Evolutionary conservation across 108 stramenopile species (phyloP).

Genomic region (Cyclostephanos tholiformis): DNA sequence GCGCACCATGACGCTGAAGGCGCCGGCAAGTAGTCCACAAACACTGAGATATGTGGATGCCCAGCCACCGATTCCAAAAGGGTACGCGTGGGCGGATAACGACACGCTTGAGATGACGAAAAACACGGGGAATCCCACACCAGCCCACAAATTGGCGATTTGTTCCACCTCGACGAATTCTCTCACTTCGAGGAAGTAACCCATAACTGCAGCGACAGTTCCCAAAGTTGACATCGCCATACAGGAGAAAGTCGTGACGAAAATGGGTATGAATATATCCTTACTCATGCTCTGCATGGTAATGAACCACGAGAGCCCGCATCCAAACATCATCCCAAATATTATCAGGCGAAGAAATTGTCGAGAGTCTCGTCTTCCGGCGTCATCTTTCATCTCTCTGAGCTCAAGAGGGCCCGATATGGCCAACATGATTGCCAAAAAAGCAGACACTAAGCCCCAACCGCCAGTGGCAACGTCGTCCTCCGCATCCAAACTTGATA

Average conservation of each 20-base stretch:
- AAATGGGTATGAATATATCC: slow-evolving; percentile 59
- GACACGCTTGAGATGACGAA: slow-evolving; percentile 50
- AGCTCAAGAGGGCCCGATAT: slow-evolving; percentile 82
- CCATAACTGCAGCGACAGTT: slow-evolving; percentile 72
- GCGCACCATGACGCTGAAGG: slow-evolving; percentile 56
- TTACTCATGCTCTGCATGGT: slow-evolving; percentile 76
- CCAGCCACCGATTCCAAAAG: slow-evolving; percentile 77
- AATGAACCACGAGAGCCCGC: slow-evolving; percentile 82
- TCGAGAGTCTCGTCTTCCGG: slow-evolving; percentile 66
- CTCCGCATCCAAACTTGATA: slow-evolving; percentile 29
- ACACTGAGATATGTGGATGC: slow-evolving; percentile 72
- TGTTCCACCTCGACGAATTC: slow-evolving; percentile 73
- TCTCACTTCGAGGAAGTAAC: slow-evolving; percentile 70
- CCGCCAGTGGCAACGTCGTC: slow-evolving; percentile 56
- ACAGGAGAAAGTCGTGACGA: slow-evolving; percentile 57
- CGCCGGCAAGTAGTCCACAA: slow-evolving; percentile 49
- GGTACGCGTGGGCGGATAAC: slow-evolving; percentile 47
- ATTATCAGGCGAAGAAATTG: slow-evolving; percentile 77
- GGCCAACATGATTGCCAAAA: slow-evolving; percentile 73
- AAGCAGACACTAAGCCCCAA: slow-evolving; percentile 74
- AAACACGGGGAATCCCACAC: slow-evolving; percentile 60
- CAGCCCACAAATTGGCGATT: slow-evolving; percentile 65
- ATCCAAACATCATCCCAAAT: slow-evolving; percentile 80
- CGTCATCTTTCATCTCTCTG: slow-evolving; percentile 58
- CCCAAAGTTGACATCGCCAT: slow-evolving; percentile 78